phyloP scores from a whole-genome alignment of 352 stramenopile species.

The Pythium coloratum region DNA sequence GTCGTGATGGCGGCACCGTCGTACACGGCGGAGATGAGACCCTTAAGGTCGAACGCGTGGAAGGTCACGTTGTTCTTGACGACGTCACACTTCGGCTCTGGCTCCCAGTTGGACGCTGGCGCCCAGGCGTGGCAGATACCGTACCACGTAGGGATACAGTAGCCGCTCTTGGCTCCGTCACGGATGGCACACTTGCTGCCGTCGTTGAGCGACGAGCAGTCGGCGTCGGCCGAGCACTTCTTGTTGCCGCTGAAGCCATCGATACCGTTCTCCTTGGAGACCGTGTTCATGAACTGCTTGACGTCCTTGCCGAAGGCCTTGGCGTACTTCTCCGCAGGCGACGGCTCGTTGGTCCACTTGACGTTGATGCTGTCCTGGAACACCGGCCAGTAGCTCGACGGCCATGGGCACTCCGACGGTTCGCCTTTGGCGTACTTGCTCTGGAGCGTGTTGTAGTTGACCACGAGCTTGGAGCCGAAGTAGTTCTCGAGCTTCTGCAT shows the following conservation, averaged over 20 bases:
- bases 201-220: background rate
- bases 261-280: conserved; percentile 10
- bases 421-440: conserved; percentile 12
- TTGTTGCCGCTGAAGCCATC: background rate
- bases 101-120: conserved; percentile 2
- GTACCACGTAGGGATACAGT: conserved; percentile 16
- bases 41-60: conserved; percentile 21
- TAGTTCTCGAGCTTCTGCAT: conserved; percentile 20
- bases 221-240: background rate
- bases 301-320: conserved; percentile 15
- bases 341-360: conserved; percentile 24
- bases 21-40: conserved; percentile 12
- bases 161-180: background rate
- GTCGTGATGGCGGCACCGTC: conserved; percentile 26
- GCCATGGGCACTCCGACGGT: conserved; percentile 8
- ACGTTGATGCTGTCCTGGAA: conserved; percentile 70
- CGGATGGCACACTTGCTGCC: conserved; percentile 7
- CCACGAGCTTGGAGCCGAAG: conserved; percentile 1
- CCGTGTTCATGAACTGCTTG: conserved; percentile 20
- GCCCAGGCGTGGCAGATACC: conserved; percentile 15
- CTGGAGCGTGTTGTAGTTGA: conserved; percentile 22
- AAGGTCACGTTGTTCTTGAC: conserved; percentile 38
- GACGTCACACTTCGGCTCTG: conserved; percentile 11
- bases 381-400: conserved; percentile 55
- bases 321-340: conserved; percentile 23